Conservation (phyloP, 177 flowering plant species). For the Telopea speciosissima region DNA sequence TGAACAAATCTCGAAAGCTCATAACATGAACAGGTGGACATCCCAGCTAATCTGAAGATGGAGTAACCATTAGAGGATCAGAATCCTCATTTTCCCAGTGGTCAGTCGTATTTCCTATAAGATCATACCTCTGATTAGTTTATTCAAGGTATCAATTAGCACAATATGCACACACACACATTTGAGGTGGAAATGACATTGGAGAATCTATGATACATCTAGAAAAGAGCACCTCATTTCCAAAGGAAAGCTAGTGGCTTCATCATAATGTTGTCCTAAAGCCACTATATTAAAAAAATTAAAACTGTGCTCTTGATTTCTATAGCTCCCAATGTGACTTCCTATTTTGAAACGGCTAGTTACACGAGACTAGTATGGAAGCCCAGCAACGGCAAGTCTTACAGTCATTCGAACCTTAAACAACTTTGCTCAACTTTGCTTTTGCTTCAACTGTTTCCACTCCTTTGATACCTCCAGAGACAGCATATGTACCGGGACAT, state of each 20-base stretch:
- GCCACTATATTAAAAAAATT: too few relatives aligned
- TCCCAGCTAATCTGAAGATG: neutral
- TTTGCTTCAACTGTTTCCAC: too few relatives aligned
- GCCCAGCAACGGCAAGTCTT: too few relatives aligned
- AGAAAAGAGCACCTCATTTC: neutral
- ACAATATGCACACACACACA: neutral
- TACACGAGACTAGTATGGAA: too few relatives aligned
- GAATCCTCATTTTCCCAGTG: neutral
- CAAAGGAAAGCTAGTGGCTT: neutral
- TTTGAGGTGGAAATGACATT: neutral
- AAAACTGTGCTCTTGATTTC: too few relatives aligned
- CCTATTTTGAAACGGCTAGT: too few relatives aligned
- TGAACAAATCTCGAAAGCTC: neutral
- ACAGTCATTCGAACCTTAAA: too few relatives aligned
- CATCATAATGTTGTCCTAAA: neutral
- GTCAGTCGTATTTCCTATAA: neutral
- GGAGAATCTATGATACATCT: neutral
- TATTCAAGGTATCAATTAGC: neutral
- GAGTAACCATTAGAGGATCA: neutral
- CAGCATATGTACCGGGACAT: too few relatives aligned
- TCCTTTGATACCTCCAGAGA: too few relatives aligned
- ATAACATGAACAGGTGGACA: neutral
- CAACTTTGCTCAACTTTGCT: too few relatives aligned
- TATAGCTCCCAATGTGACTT: too few relatives aligned
- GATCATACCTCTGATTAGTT: neutral